Percentiles rank a stretch among this genome's conserved stretches.
Conservation (phyloP, 2,329 filamentous ascomycete genomes). For the Colletotrichum sojae region DNA sequence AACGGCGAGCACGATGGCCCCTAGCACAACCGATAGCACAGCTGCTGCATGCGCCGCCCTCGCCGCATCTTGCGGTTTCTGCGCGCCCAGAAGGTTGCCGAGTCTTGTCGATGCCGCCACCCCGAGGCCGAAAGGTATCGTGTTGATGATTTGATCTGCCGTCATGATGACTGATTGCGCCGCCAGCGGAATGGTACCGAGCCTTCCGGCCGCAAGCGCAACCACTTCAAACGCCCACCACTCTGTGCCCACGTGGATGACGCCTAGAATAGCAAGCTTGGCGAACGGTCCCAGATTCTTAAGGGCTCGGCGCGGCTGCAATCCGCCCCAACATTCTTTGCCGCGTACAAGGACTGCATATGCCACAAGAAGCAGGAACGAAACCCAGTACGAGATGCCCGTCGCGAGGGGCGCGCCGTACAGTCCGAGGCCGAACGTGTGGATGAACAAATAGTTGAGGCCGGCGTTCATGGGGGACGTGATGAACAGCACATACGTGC, state of each 20-base stretch:
- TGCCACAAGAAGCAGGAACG: conserved; percentile 80
- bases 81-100: conserved; percentile 83
- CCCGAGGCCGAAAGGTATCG: conserved; percentile 88
- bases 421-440: conserved; percentile 78
- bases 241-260: conserved; percentile 89
- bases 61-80: conserved; percentile 75
- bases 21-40: conserved; percentile 78
- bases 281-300: conserved; percentile 79
- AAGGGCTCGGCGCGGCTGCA: conserved; percentile 72
- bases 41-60: conserved; percentile 83
- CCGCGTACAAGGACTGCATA: conserved; percentile 81
- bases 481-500: conserved; percentile 85
- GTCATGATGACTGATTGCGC: conserved; percentile 94
- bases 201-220: conserved; percentile 82
- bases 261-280: conserved; percentile 80
- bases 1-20: conserved; percentile 74
- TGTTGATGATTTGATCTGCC: conserved; percentile 86
- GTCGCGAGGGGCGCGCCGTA: conserved; percentile 87
- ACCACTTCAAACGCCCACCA: conserved; percentile 98
- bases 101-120: conserved; percentile 84
- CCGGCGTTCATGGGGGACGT: conserved; percentile 86
- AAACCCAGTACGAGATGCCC: conserved; percentile 88
- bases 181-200: conserved; percentile 84
- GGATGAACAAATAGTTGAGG: conserved; percentile 85
- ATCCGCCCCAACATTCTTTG: conserved; percentile 85